A percentile compares a stretch with the other conserved stretches of the same genome.
Conservation (phyloP, 2,329 filamentous ascomycete species). For the Epicoccum nigrum region DNA sequence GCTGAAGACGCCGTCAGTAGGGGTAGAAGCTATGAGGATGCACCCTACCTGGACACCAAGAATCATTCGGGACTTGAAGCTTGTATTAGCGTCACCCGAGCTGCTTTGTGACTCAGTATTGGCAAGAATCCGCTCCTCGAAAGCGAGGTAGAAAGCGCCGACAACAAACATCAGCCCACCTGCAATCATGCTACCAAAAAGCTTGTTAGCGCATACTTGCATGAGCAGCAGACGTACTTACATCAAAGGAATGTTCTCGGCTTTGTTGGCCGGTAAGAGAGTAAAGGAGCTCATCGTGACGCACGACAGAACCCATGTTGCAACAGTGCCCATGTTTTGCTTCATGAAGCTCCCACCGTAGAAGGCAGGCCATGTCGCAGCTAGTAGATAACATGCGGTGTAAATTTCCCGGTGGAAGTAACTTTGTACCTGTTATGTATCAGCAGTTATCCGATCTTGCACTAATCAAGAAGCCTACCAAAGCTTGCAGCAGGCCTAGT, state of each 20-base stretch:
- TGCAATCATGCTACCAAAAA: constrained; percentile 68
- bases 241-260: constrained; percentile 78
- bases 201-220: constrained; percentile 11
- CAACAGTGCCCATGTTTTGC: constrained; percentile 67
- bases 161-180: constrained; percentile 78
- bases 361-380: constrained; percentile 75
- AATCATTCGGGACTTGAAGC: constrained; percentile 63
- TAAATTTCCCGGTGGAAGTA: constrained; percentile 92
- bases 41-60: constrained; percentile 69
- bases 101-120: constrained; percentile 47
- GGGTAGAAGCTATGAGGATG: too few relatives aligned
- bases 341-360: constrained; percentile 77
- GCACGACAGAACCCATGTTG: constrained; percentile 78
- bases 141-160: constrained; percentile 78
- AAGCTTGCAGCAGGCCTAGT: constrained; percentile 75
- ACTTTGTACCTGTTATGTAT: constrained; percentile 71
- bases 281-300: constrained; percentile 89
- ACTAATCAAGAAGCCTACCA: constrained; percentile 54
- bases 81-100: constrained; percentile 38
- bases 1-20: constrained; percentile 46
- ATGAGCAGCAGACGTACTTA: constrained; percentile 49
- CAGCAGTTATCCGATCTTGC: neutral
- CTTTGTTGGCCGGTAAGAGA: constrained; percentile 82
- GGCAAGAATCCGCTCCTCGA: constrained; percentile 69
- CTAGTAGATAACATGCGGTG: constrained; percentile 78